Evolutionary conservation across 192 early-diverging fungal species (phyloP), one percentile per base, ranked within the genome.

Genomic region (Podila clonocystis): DNA sequence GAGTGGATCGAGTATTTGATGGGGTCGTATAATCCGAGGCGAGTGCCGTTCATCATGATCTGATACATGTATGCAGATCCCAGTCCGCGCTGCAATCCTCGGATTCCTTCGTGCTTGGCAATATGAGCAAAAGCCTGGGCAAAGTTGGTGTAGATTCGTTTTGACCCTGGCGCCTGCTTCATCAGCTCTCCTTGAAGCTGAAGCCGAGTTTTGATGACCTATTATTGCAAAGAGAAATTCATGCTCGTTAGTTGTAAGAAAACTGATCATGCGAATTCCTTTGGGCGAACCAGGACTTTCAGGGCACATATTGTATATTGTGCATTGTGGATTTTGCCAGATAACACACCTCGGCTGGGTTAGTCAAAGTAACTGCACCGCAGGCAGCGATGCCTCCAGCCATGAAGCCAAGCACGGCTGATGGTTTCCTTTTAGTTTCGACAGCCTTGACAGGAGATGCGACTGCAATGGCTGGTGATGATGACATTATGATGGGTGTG

Each of bases 331-430:
- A 41, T 41, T 41, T 41, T 41, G 38, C 12, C 38, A 41, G 38
- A 26, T 26, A 36, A 49, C 67, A 65, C 84, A 95, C 95, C 90
- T 98, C 96, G 83, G 93, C 91, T 2, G 96, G 96, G 84, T 98
- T 98, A n/a, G 95, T 96, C 65, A 98, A 92, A 9, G 97, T 98
- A 29, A 97, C 97, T 17, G 97, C 95, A 15, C 91, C 90, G 82
- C 95, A 96, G 28, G 95, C 95, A 30, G 96, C 96, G 58, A 94
- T 73, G 57, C 94, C 94, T 58, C 94, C 96, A 15, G 92, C 87
- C 24, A 93, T 65, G 85, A 96, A 96, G 4, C 91, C 90, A 28
- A 77, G 70, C 28, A 84, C 33, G 1, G 88, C 84, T 36, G 63
- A 85, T 24, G 57, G 86, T 69, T 58, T 84, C 59, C 50, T 83